These are phyloP conservation scores for Phoma sp. DNA, from an alignment of 2,329 filamentous ascomycete genomes.

Conservation along the genomic window DNA sequence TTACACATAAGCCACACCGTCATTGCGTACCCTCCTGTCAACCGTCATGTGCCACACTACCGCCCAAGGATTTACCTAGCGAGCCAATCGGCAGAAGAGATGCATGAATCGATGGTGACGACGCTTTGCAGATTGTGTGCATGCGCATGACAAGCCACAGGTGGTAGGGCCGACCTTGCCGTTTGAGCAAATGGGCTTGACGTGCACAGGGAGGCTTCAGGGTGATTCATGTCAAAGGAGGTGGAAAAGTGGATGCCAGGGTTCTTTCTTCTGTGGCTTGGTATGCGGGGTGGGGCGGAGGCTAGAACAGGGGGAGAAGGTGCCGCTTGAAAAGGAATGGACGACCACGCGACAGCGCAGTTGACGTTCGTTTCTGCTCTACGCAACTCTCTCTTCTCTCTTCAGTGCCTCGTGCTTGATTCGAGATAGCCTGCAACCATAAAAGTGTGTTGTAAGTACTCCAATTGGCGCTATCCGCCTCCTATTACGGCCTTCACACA, in stretches of 20 bases:
- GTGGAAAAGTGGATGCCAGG: background rate
- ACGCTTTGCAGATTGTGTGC: constrained; percentile 13
- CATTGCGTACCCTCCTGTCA: background rate
- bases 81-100: constrained; percentile 14
- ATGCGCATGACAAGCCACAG: constrained; percentile 15
- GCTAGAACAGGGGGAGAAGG: constrained; percentile 12
- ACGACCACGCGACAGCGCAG: constrained; percentile 16
- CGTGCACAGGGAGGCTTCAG: background rate
- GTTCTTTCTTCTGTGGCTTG: constrained; percentile 11
- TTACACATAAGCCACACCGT: constrained; percentile 4
- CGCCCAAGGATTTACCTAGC: constrained; percentile 1
- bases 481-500: background rate
- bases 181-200: constrained; percentile 1
- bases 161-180: constrained; percentile 12
- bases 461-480: constrained; percentile 1
- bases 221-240: background rate
- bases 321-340: constrained; percentile 5
- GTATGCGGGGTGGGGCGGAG: constrained; percentile 4
- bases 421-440: background rate
- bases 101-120: constrained; percentile 14
- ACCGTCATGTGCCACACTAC: constrained; percentile 7
- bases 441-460: constrained; percentile 1
- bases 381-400: constrained; percentile 2
- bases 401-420: background rate
- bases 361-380: constrained; percentile 9